Percentiles rank a stretch among this genome's conserved stretches.
phyloP scores from a whole-genome alignment of 1,139 yeast genomes.

The Geotrichum phurueaensis region DNA sequence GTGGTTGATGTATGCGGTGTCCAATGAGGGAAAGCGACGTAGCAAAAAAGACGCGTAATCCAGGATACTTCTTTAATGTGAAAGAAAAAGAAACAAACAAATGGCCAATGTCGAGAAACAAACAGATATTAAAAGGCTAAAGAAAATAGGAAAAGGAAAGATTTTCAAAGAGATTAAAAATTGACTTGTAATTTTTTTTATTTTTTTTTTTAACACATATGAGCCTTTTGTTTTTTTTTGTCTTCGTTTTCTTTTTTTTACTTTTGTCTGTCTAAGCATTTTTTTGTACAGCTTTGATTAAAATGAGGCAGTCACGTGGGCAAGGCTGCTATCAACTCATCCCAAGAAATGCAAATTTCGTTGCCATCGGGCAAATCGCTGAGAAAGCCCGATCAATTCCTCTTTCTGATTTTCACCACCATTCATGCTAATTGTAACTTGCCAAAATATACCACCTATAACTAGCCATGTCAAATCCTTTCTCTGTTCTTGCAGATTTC shows the following conservation, averaged over 20 bases:
- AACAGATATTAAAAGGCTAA: not conserved
- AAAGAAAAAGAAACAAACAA: not conserved
- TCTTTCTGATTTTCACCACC: not conserved
- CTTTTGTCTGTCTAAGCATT: too few relatives aligned
- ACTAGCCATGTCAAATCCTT: not conserved
- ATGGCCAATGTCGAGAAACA: not conserved
- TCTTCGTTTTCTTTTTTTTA: not conserved
- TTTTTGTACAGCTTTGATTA: not conserved
- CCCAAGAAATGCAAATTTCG: not conserved
- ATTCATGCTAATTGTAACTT: not conserved
- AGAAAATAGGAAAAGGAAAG: not conserved
- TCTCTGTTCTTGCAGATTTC: conserved; percentile 7
- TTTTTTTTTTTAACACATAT: not conserved
- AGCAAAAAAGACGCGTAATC: not conserved
- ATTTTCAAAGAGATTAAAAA: not conserved
- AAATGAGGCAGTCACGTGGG: not conserved
- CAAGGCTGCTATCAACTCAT: not conserved
- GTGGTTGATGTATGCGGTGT: not conserved
- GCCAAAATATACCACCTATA: not conserved
- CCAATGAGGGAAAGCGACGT: not conserved
- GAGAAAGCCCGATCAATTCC: not conserved
- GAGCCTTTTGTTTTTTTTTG: not conserved
- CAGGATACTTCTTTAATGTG: not conserved
- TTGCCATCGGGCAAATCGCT: not conserved
- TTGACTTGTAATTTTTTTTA: not conserved